Base-by-base conservation (phyloP, 148 eudicot species). In the Chenopodium album region DNA sequence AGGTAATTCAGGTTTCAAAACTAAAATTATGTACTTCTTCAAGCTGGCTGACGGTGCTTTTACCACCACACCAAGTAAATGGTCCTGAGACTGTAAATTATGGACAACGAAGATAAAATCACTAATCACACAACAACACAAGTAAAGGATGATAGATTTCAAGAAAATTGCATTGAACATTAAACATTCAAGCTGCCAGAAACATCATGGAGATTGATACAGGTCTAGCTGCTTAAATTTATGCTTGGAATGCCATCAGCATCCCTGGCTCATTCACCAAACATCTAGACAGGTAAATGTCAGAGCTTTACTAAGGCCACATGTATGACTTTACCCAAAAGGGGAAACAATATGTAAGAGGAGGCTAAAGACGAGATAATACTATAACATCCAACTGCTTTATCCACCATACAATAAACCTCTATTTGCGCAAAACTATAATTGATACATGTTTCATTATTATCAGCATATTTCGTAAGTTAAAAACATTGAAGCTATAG, bases 11-110 rank as follows among this genome's bases (percentile, higher is more conserved):
- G 99, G 98, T 79, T 89, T 96, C 84, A 96, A 77, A 73, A 96
- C 91, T 64, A 96, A 81, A 78, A 91, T 87, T 52, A 94, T 76
- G 89, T 92, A 89, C 76, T 87, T 89, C 83, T 90, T 94, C 32
- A 47, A 79, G 83, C 73, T 87, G 71, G 85, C 87, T 50, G 94
- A 87, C 84, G 93, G 89, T 77, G 88, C 80, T 90, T 96, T 94
- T 67, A 94, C 79, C 44, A 96, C 85, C 83, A 90, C 93, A 63
- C 97, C 99, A 56, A 96, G 95, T 84, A 92, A 88, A 88, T 96
- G 99, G 81, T 94, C 93, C 88, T 84, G 93, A 78, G 84, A 88
- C 99, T 96, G 91, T 62, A 82, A 82, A 85, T 84, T 66, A 68
- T 60, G 47, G 71, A 80, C 68, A 79, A 29, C 64, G 54, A 82